Conservation (phyloP, 2,329 filamentous ascomycete genomes). For the Arthrobotrys entomopaga region DNA sequence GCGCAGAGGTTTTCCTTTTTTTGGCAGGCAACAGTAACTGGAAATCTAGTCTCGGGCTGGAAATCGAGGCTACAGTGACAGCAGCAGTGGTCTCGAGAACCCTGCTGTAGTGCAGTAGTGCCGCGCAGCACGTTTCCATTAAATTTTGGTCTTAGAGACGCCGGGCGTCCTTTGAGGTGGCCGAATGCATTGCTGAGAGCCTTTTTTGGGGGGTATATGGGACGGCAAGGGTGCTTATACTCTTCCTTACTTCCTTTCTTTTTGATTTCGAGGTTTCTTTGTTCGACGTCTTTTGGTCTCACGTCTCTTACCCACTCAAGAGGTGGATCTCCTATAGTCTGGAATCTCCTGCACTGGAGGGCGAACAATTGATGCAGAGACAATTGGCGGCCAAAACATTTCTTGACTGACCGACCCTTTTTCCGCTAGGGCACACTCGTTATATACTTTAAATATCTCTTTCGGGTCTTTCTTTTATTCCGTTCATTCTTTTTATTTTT, state of each 20-base stretch:
- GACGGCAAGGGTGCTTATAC: slow-evolving; percentile 18
- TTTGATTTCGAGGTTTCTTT: slow-evolving; percentile 11
- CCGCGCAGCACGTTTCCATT: background rate
- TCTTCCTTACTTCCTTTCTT: slow-evolving; percentile 19
- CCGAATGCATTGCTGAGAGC: background rate
- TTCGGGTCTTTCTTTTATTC: slow-evolving; percentile 1
- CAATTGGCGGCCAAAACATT: slow-evolving; percentile 29
- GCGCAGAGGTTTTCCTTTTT: slow-evolving; percentile 20
- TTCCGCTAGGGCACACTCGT: slow-evolving; percentile 14
- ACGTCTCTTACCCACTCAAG: slow-evolving; percentile 18
- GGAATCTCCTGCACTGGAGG: slow-evolving; percentile 11
- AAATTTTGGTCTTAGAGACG: slow-evolving; percentile 21
- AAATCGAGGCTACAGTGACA: too few species aligned
- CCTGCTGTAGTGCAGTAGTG: too few species aligned
- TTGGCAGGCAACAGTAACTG: slow-evolving; percentile 4
- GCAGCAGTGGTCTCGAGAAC: too few species aligned
- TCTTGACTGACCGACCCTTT: background rate
- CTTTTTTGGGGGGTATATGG: slow-evolving; percentile 4
- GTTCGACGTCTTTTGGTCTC: slow-evolving; percentile 22
- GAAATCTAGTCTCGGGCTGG: too few species aligned
- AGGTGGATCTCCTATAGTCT: too few species aligned
- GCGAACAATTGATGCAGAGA: background rate
- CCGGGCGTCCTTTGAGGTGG: slow-evolving; percentile 11
- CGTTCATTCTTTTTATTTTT: slow-evolving; percentile 6
- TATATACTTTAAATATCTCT: slow-evolving; percentile 21